Conservation (phyloP, 139 green algal species). For the Chlamydomonas schloesseri region DNA sequence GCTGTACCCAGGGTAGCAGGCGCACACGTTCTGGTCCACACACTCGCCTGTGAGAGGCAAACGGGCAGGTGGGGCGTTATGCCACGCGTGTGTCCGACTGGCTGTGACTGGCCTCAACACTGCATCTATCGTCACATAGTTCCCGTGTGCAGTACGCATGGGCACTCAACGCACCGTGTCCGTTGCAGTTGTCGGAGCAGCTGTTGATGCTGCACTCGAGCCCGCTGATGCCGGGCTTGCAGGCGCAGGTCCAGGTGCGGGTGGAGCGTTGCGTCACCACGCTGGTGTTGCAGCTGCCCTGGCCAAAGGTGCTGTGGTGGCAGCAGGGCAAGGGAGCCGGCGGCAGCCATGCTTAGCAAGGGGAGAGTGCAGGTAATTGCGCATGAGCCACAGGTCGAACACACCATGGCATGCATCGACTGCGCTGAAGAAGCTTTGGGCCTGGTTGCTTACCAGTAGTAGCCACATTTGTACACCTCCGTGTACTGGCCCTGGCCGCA, state of each 20-base stretch:
- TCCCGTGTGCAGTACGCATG: too few species aligned
- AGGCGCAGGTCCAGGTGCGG: constrained; percentile 45
- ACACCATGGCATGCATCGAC: too few species aligned
- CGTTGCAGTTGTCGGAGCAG: constrained; percentile 47
- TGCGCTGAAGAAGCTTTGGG: too few species aligned
- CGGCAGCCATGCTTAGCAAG: too few species aligned
- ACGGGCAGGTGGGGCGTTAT: neutral
- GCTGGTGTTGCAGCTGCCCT: constrained; percentile 34
- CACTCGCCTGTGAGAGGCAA: constrained; percentile 23
- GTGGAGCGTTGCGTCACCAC: neutral
- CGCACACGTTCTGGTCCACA: constrained; percentile 39
- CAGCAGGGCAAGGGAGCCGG: too few species aligned
- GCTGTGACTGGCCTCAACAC: too few species aligned
- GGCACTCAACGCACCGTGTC: constrained; percentile 19
- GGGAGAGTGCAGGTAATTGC: too few species aligned
- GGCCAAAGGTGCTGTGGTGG: constrained; percentile 39
- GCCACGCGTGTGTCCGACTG: too few species aligned
- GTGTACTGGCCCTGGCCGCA: constrained; percentile 13
- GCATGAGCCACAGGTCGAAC: too few species aligned
- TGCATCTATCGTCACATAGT: too few species aligned
- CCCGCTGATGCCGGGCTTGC: constrained; percentile 31
- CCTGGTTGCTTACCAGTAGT: constrained; percentile 19
- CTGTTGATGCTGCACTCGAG: constrained; percentile 36
- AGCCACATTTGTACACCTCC: constrained; percentile 45
- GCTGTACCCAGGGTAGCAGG: constrained; percentile 47